phyloP scores from a whole-genome alignment of 1,139 yeast species.

The Blastobotrys apis region DNA sequence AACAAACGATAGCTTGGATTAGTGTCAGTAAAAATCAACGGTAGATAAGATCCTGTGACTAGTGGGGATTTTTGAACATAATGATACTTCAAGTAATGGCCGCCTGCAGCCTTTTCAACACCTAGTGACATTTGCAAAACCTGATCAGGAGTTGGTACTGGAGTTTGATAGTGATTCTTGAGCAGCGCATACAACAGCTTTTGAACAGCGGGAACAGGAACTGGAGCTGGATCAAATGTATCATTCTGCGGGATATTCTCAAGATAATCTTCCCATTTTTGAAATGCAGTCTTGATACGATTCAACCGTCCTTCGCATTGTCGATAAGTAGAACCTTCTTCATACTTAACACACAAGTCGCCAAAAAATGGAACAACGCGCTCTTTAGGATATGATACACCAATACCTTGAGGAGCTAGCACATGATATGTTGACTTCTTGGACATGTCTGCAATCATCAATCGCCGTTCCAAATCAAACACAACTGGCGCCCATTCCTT shows the following conservation, averaged over 20 bases:
- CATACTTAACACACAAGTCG: constrained; percentile 54
- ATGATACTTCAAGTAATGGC: constrained; percentile 42
- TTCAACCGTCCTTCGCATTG: constrained; percentile 65
- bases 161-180: constrained; percentile 28
- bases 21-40: constrained; percentile 55
- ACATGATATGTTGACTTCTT: constrained; percentile 59
- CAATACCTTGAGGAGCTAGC: constrained; percentile 86
- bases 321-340: constrained; percentile 42
- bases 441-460: constrained; percentile 49
- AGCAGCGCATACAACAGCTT: constrained; percentile 38
- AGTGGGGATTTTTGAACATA: constrained; percentile 46
- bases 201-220: constrained; percentile 32
- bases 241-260: constrained; percentile 41
- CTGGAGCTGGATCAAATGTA: constrained; percentile 29
- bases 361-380: constrained; percentile 90
- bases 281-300: constrained; percentile 67
- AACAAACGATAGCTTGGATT: constrained; percentile 53
- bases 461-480: constrained; percentile 78
- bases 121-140: constrained; percentile 42
- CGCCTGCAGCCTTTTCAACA: constrained; percentile 44
- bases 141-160: constrained; percentile 23
- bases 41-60: constrained; percentile 54
- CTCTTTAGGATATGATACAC: constrained; percentile 69
- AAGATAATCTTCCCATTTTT: constrained; percentile 74
- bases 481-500: constrained; percentile 94